Percentiles rank a stretch among this genome's conserved stretches.
phyloP scores from a whole-genome alignment of 2,329 filamentous ascomycete genomes.

The Elsinoe fawcettii region DNA sequence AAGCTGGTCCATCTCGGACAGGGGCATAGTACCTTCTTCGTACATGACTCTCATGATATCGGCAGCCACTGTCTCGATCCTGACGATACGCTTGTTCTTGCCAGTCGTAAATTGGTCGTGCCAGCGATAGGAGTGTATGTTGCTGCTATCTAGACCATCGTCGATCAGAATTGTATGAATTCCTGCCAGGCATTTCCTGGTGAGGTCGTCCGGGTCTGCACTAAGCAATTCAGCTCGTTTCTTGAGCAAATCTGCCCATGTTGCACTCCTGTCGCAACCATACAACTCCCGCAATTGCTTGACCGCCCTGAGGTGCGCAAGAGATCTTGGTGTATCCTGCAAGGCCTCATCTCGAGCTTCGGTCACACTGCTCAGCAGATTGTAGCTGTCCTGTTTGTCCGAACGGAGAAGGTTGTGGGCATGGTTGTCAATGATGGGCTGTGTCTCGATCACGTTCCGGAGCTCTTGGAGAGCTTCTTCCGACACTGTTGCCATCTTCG shows the following conservation, averaged over 20 bases:
- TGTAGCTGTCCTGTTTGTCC: conserved; percentile 41
- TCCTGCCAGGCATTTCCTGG: conserved; percentile 58
- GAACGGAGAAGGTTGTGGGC: conserved; percentile 59
- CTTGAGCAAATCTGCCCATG: conserved; percentile 51
- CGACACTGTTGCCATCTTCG: background rate
- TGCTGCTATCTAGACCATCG: conserved; percentile 57
- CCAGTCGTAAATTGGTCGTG: conserved; percentile 59
- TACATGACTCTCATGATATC: conserved; percentile 48
- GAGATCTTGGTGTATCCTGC: conserved; percentile 50
- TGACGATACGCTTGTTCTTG: conserved; percentile 63
- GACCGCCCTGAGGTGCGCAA: conserved; percentile 63
- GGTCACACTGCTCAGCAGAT: conserved; percentile 58
- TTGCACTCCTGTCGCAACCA: conserved; percentile 47
- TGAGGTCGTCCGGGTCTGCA: conserved; percentile 47
- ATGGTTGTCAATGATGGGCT: conserved; percentile 65
- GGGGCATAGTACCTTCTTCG: conserved; percentile 24
- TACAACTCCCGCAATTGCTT: conserved; percentile 61
- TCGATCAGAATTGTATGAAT: conserved; percentile 72
- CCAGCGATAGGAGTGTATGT: conserved; percentile 54
- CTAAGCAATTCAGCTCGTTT: conserved; percentile 42
- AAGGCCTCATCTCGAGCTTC: conserved; percentile 66
- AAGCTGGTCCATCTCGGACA: conserved; percentile 26
- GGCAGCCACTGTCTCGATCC: conserved; percentile 66
- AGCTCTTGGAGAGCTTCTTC: conserved; percentile 22
- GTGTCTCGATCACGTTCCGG: conserved; percentile 22